Evolutionary conservation across 2,329 filamentous ascomycete species (phyloP), one percentile per base, ranked within the genome.

Genomic region (Diaporthe sp.): DNA sequence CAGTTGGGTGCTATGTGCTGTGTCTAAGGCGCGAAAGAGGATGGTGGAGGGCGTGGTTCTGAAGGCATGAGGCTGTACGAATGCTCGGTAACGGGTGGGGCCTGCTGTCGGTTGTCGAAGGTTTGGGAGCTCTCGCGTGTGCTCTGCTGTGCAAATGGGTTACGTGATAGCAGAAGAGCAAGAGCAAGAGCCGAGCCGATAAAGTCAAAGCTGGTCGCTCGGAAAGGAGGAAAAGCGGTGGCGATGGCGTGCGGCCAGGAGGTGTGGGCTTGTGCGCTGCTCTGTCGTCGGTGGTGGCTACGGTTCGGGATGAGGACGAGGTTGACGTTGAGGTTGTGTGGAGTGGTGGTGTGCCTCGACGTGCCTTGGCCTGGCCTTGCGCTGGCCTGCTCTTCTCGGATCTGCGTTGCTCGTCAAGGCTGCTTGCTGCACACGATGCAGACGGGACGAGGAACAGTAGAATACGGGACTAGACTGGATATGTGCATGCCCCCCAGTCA

Each of bases 141-240:
- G 46, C 17, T 67, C 46, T 57, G 55, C 13, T 73, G 22, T 34
- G 34, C 17, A n/a, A 51, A 57, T 25, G 31, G 39, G 25, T 44
- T 19, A 31, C 61, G 61, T 67, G 61, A 46, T 46, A 42, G 42
- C 28, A 67, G 61, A 17, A 49, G 25, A 31, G 61, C 28, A 68
- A 53, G n/a, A 34, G 25, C 42, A 68, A 53, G n/a, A 34, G 25
- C 42, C 17, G 42, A 42, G 49, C 28, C 44, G 31, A 39, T 22
- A n/a, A 25, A 37, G 8, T n/a, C 65, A 55, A 34, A 22, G 34
- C 22, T 25, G 46, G 65, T 69, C 65, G 65, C 37, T 31, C n/a
- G 25, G 49, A 46, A 44, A 57, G 53, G 53, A 71, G 55, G 68
- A 69, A 69, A 69, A 49, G 65, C 65, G 65, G 65, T 69, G 65